Percentiles rank a stretch among this genome's conserved stretches.
Conservation (phyloP, 164 flowering plant species). For the Liquidambar formosana region DNA sequence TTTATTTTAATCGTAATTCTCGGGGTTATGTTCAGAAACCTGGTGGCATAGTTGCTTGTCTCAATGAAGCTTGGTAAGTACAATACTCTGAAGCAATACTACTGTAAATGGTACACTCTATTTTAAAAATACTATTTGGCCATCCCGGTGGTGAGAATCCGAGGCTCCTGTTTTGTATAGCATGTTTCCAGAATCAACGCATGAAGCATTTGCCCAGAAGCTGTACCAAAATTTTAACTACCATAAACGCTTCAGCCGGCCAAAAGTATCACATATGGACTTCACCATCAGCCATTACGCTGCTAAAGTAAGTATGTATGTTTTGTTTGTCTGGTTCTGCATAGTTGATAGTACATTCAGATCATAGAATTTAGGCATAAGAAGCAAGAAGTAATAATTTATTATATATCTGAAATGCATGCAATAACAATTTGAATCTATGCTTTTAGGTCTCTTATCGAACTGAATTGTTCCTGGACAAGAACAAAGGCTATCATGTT, state of each 20-base stretch:
- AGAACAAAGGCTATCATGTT: constrained; percentile 98
- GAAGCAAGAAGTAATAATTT: neutral
- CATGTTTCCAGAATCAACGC: constrained; percentile 98
- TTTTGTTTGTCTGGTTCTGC: constrained; percentile 4
- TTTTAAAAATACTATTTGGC: constrained; percentile 5
- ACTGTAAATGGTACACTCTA: neutral
- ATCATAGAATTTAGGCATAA: neutral
- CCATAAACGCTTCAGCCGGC: constrained; percentile 91
- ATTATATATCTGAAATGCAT: too few relatives aligned
- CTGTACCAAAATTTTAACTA: constrained; percentile 83
- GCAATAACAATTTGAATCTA: neutral
- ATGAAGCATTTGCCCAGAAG: constrained; percentile 97
- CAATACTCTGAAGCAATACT: neutral
- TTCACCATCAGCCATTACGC: constrained; percentile 97
- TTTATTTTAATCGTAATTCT: constrained; percentile 5
- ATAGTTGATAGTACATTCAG: neutral
- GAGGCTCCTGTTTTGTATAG: constrained; percentile 48
- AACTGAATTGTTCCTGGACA: constrained; percentile 92
- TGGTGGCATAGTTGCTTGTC: constrained; percentile 94
- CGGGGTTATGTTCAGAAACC: constrained; percentile 68
- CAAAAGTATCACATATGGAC: constrained; percentile 87
- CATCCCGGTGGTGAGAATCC: constrained; percentile 20
- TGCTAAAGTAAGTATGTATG: constrained; percentile 90
- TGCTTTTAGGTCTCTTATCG: constrained; percentile 85
- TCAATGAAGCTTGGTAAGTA: constrained; percentile 98